Evolutionary conservation across 257 asterid genomes (phyloP), one percentile per base, ranked within the genome.

Genomic region (Petrea volubilis): DNA sequence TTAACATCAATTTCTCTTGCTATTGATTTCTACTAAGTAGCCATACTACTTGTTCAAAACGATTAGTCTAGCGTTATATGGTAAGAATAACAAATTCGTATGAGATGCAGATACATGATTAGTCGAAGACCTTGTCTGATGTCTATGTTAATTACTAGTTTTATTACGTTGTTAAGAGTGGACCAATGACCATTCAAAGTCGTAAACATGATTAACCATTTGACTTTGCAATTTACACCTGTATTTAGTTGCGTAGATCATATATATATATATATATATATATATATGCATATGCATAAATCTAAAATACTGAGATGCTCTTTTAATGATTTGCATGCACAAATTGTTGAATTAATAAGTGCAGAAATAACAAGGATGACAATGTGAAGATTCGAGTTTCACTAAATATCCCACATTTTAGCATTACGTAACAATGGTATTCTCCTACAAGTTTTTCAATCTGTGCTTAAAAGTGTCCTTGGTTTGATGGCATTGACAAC

Each of bases 31-130:
- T 59, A 13, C n/a, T n/a, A n/a, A n/a, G 38, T 15, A 5, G 68
- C 31, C 38, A 33, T 33, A 3, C 38, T 33, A 33, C 38, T 10
- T 17, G 53, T 43, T 36, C n/a, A n/a, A 24, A 28, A 36, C 57
- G 1, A 34, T 33, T 34, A 67, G 49, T 67, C 34, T 20, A 43
- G 27, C 2, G 27, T 18, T 34, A 8, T 5, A 47, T 12, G 12
- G 33, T n/a, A 67, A 75, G 60, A n/a, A 18, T 49, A 51, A 59
- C 61, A 13, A 60, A 17, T 60, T 51, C 17, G 10, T 52, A 63
- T 68, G 58, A 13, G 51, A 15, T 44, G 4, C 13, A 15, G 20
- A 15, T 13, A 13, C 43, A 9, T 15, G 24, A 27, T 69, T 56
- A 49, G 74, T 14, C 51, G n/a, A 44, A 44, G 51, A 15, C 14